These are phyloP conservation scores for Trichoderma endophyticum DNA, from an alignment of 2,329 filamentous ascomycete genomes.

Conservation along the genomic window DNA sequence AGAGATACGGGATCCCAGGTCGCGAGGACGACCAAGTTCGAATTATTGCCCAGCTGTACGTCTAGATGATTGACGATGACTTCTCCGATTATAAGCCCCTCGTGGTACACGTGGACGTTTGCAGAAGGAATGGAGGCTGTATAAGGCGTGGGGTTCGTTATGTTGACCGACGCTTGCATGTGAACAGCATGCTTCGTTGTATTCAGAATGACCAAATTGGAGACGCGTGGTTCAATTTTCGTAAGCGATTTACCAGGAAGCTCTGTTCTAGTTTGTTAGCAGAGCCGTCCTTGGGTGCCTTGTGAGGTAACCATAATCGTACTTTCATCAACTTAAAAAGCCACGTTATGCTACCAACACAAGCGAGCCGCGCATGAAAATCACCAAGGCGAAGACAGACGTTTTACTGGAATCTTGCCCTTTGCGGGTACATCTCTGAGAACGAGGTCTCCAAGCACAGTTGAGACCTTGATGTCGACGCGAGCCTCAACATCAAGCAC, in stretches of 20 bases:
- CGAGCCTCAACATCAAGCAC: conserved; percentile 70
- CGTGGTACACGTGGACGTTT: conserved; percentile 71
- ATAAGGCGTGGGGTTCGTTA: conserved; percentile 89
- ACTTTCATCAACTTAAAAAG: conserved; percentile 13
- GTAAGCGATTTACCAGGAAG: conserved; percentile 53
- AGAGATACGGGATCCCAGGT: conserved; percentile 68
- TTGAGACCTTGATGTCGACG: conserved; percentile 80
- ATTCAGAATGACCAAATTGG: conserved; percentile 67
- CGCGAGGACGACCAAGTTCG: conserved; percentile 62
- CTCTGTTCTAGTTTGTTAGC: conserved; percentile 47
- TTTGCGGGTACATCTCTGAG: conserved; percentile 81
- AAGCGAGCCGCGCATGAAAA: conserved; percentile 24
- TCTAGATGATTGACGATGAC: conserved; percentile 63
- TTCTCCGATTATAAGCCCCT: conserved; percentile 72
- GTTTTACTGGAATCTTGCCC: conserved; percentile 86
- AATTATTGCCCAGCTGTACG: conserved; percentile 68
- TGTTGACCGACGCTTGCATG: conserved; percentile 69
- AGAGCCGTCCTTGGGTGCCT: conserved; percentile 16
- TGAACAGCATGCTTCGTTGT: conserved; percentile 70
- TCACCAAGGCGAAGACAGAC: conserved; percentile 67
- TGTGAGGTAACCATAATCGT: conserved; percentile 22
- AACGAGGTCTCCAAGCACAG: conserved; percentile 74
- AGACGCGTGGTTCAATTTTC: conserved; percentile 59
- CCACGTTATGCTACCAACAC: conserved; percentile 28
- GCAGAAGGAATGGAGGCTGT: conserved; percentile 76